Percentiles rank a stretch among this genome's conserved stretches.
Evolutionary conservation across 73 alveolate genomes (phyloP).

Genomic region (Tetrahymena borealis): DNA sequence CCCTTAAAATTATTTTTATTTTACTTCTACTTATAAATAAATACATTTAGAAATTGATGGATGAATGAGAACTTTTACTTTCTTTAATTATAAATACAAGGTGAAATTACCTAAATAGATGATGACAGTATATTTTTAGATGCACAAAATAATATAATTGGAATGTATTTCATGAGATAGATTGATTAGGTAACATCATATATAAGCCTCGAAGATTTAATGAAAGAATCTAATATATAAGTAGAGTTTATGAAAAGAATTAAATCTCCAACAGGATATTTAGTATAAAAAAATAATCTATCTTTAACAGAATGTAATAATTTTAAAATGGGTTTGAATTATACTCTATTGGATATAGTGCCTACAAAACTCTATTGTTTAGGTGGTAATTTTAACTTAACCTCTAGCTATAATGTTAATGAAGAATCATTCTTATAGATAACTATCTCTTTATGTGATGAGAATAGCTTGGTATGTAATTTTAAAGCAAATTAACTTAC

Average conservation of each 20-base stretch:
- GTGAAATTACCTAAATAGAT: neutral
- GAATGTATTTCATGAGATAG: neutral
- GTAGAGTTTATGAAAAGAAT: neutral
- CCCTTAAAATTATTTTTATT: neutral
- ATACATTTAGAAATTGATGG: neutral
- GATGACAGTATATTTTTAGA: neutral
- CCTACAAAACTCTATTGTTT: neutral
- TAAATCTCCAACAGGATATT: neutral
- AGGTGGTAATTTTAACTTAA: neutral
- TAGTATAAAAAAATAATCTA: neutral
- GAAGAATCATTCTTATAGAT: neutral
- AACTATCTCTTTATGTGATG: neutral
- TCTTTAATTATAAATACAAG: no score
- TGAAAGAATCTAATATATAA: neutral
- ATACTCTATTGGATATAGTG: neutral
- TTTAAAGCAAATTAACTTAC: no score
- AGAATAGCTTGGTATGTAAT: no score
- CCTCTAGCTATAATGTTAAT: neutral
- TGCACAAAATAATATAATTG: neutral
- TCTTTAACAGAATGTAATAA: neutral
- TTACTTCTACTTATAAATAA: neutral
- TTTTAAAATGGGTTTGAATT: neutral
- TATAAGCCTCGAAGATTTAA: neutral
- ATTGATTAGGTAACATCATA: neutral
- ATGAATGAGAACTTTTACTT: no score